phyloP scores from a whole-genome alignment of 345 rosid genomes.

The Nasturtium officinale region DNA sequence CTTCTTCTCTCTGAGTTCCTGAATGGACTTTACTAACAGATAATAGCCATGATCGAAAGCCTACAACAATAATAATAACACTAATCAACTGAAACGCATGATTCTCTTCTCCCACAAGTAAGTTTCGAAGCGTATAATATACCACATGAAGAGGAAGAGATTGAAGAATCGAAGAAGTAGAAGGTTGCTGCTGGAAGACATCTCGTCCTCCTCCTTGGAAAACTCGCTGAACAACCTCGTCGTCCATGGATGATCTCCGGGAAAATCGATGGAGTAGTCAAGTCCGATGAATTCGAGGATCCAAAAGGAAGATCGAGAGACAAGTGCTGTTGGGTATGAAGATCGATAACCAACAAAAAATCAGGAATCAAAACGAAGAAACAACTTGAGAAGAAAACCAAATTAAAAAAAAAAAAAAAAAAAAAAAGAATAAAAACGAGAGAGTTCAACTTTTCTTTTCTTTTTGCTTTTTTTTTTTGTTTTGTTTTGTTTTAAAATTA shows the following conservation, averaged over 20 bases:
- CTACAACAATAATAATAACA: slow-evolving; percentile 51
- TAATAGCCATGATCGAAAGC: slow-evolving; percentile 92
- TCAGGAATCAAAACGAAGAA: slow-evolving; percentile 23
- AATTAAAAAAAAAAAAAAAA: slow-evolving; percentile 11
- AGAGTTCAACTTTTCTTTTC: slow-evolving; percentile 16
- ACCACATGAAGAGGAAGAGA: slow-evolving; percentile 96
- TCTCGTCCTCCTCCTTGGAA: slow-evolving; percentile 94
- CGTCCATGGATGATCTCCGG: slow-evolving; percentile 62
- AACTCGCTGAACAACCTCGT: slow-evolving; percentile 93
- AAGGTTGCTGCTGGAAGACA: slow-evolving; percentile 78
- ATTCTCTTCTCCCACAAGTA: background rate
- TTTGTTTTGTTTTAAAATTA: no score
- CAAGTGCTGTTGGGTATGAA: slow-evolving; percentile 3
- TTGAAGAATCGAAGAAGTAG: slow-evolving; percentile 88
- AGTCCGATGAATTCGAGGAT: slow-evolving; percentile 19
- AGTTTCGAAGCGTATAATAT: slow-evolving; percentile 42
- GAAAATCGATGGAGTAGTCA: background rate
- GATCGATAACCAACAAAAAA: slow-evolving; percentile 18
- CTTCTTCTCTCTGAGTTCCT: slow-evolving; percentile 94
- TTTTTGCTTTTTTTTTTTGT: slow-evolving; percentile 36
- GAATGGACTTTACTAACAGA: slow-evolving; percentile 86
- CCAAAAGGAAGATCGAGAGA: background rate
- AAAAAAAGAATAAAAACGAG: background rate
- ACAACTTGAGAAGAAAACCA: background rate
- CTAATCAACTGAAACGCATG: slow-evolving; percentile 33